Evolutionary conservation across 352 stramenopile genomes (phyloP).

Genomic region (Globisporangium rhizosaccharum): DNA sequence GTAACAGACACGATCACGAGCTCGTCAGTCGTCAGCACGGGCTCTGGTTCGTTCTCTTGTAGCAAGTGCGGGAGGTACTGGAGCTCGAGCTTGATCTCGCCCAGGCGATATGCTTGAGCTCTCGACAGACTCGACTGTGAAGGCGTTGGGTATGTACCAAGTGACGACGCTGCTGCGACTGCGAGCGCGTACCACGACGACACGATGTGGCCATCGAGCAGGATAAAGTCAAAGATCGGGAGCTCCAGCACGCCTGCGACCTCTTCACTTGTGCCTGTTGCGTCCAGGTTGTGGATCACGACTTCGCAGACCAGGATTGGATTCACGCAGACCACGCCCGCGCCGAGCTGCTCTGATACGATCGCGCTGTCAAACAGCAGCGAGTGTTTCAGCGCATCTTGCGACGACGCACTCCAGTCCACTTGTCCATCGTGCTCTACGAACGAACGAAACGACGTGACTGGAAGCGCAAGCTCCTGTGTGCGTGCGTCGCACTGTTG

Average conservation of each 20-base stretch:
- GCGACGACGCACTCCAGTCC: slow-evolving; percentile 2
- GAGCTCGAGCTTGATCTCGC: slow-evolving; percentile 30
- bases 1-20: slow-evolving; percentile 5
- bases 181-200: slow-evolving; percentile 24
- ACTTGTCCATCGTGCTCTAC: slow-evolving; percentile 9
- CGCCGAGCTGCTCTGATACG: not conserved
- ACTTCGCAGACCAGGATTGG: slow-evolving; percentile 26
- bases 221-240: slow-evolving; percentile 42
- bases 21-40: not conserved
- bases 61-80: slow-evolving; percentile 29
- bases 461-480: slow-evolving; percentile 1
- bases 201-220: slow-evolving; percentile 34
- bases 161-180: not conserved
- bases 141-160: not conserved
- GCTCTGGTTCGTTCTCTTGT: not conserved
- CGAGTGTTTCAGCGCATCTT: not conserved
- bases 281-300: slow-evolving; percentile 1
- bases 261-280: not conserved
- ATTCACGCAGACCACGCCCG: slow-evolving; percentile 11
- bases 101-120: slow-evolving; percentile 1
- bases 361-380: slow-evolving; percentile 10
- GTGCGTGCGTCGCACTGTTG: not conserved
- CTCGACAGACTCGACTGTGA: not conserved
- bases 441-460: not conserved
- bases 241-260: slow-evolving; percentile 26